These are phyloP conservation scores for Nicotiana tomentosiformis DNA, from an alignment of 257 asterid species.

Conservation along the genomic window DNA sequence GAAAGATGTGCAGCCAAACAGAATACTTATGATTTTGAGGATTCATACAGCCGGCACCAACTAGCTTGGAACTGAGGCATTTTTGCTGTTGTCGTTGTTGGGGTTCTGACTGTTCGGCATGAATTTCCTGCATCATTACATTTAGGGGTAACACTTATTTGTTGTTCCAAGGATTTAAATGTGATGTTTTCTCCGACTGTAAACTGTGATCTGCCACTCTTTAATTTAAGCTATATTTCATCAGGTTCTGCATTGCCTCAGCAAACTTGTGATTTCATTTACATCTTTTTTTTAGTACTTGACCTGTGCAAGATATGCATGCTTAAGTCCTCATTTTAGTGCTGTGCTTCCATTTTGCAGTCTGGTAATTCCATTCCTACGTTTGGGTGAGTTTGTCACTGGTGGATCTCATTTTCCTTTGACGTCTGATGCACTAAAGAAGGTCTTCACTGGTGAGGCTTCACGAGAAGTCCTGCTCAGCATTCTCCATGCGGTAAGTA, in stretches of 20 bases:
- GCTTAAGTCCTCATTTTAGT: conserved; percentile 3
- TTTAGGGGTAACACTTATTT: not conserved
- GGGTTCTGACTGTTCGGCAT: not conserved
- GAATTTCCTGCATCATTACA: not conserved
- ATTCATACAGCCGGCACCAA: too few species aligned
- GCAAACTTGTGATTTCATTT: not conserved
- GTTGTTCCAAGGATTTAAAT: not conserved
- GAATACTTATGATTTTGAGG: too few species aligned
- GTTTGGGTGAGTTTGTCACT: conserved; percentile 73
- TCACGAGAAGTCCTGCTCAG: conserved; percentile 69
- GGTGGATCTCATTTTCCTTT: conserved; percentile 93
- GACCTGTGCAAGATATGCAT: not conserved
- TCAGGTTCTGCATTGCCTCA: not conserved
- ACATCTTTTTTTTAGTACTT: not conserved
- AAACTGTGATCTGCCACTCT: not conserved
- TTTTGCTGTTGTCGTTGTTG: too few species aligned
- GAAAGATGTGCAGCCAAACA: not conserved
- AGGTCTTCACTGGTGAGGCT: conserved; percentile 87
- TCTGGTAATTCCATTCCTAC: conserved; percentile 78
- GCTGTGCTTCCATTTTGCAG: conserved; percentile 29
- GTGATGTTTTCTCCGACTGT: not conserved
- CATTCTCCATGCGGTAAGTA: conserved; percentile 74
- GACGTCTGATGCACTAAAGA: conserved; percentile 86
- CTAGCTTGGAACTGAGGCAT: too few species aligned
- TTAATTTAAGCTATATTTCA: not conserved